phyloP scores from a whole-genome alignment of 1,139 yeast genomes.

The Pichia sp. region DNA sequence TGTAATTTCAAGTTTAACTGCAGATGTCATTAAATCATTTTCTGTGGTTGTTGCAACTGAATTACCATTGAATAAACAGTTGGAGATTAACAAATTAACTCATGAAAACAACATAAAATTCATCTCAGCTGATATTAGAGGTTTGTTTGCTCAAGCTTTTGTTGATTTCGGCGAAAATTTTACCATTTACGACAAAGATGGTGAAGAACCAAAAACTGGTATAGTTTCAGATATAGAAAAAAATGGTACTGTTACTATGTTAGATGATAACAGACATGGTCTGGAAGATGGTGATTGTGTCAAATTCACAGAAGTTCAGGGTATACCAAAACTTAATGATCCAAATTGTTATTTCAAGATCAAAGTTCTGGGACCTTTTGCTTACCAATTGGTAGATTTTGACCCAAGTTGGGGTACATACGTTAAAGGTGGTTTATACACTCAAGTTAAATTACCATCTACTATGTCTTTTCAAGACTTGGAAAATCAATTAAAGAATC shows the following conservation, averaged over 20 bases:
- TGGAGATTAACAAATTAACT: conserved; percentile 66
- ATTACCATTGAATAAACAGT: conserved; percentile 63
- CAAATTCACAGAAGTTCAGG: conserved; percentile 80
- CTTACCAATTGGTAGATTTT: conserved; percentile 58
- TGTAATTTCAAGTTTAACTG: conserved; percentile 48
- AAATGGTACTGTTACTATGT: conserved; percentile 88
- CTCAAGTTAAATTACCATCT: conserved; percentile 83
- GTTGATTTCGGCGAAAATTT: conserved; percentile 85
- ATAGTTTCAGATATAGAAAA: conserved; percentile 80
- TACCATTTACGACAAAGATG: conserved; percentile 75
- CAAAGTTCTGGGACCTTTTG: conserved; percentile 88
- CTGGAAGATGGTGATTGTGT: conserved; percentile 88
- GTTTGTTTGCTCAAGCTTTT: conserved; percentile 82
- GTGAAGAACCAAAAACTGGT: conserved; percentile 87
- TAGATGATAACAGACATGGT: conserved; percentile 90
- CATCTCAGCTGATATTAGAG: conserved; percentile 75
- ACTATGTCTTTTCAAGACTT: conserved; percentile 57
- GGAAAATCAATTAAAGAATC: conserved; percentile 55
- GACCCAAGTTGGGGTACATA: conserved; percentile 54
- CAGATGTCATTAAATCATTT: conserved; percentile 45
- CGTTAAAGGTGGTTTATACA: conserved; percentile 78
- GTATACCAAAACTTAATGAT: conserved; percentile 57
- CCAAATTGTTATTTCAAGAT: conserved; percentile 60
- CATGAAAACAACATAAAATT: conserved; percentile 70
- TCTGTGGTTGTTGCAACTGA: conserved; percentile 84